phyloP scores from a whole-genome alignment of 768 basidiomycete species.

The Pisolithus microcarpus region DNA sequence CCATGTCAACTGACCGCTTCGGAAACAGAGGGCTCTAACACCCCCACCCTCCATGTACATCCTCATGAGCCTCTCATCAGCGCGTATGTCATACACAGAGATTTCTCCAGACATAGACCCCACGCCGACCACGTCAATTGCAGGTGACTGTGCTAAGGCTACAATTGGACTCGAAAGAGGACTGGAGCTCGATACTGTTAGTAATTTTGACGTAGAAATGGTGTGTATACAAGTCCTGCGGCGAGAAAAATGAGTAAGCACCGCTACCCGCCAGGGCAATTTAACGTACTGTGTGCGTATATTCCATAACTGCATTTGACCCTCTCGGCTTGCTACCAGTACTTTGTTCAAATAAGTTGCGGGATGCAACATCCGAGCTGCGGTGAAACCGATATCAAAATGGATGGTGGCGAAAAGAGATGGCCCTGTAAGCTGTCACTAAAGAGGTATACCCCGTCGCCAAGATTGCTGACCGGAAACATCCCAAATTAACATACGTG shows the following conservation, averaged over 20 bases:
- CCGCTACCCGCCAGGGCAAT: background rate
- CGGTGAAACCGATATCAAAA: slow-evolving; percentile 80
- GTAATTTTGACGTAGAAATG: slow-evolving; percentile 52
- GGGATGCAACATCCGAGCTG: slow-evolving; percentile 83
- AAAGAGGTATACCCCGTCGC: background rate
- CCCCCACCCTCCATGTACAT: slow-evolving; percentile 88
- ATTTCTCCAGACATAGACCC: slow-evolving; percentile 86
- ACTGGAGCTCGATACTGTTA: slow-evolving; percentile 31
- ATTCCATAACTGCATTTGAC: slow-evolving; percentile 90
- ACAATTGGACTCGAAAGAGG: slow-evolving; percentile 50
- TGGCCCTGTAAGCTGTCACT: slow-evolving; percentile 12
- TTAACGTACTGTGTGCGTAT: slow-evolving; percentile 64
- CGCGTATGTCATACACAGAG: slow-evolving; percentile 81
- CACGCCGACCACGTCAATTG: slow-evolving; percentile 92
- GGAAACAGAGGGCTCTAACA: slow-evolving; percentile 71
- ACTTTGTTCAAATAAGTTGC: slow-evolving; percentile 97
- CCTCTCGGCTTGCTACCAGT: slow-evolving; percentile 74
- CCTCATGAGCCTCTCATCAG: slow-evolving; percentile 82
- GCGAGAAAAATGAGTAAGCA: background rate
- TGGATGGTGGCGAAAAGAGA: slow-evolving; percentile 48
- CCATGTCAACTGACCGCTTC: slow-evolving; percentile 55
- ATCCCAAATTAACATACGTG: slow-evolving; percentile 74
- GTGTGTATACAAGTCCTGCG: slow-evolving; percentile 76
- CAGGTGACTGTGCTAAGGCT: slow-evolving; percentile 81
- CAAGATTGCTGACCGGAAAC: slow-evolving; percentile 42